These are phyloP conservation scores for Nicotiana rustica DNA, from an alignment of 305 asterid species.

Conservation along the genomic window DNA sequence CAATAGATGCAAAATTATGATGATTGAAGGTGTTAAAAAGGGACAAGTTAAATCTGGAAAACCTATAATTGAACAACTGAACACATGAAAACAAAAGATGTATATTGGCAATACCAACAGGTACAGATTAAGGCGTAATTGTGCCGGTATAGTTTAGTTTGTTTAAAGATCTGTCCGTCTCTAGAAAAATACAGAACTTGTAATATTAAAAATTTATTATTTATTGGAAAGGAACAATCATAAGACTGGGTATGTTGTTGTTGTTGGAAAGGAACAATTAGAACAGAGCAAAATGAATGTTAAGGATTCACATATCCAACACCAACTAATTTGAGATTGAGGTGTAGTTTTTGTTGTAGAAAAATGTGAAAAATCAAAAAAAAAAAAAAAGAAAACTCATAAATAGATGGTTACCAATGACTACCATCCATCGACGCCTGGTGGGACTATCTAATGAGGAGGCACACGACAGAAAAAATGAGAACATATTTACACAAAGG, in stretches of 20 bases:
- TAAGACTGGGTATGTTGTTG: too few relatives aligned
- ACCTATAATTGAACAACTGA: neutral
- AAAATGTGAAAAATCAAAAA: neutral
- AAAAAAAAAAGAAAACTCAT: neutral
- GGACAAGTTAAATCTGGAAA: neutral
- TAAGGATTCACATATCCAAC: constrained; percentile 1
- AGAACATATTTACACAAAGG: neutral
- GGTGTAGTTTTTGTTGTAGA: neutral
- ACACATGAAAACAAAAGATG: neutral
- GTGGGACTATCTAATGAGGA: neutral
- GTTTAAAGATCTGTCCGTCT: neutral
- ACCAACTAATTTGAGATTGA: neutral
- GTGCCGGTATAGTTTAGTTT: neutral
- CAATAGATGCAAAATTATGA: neutral
- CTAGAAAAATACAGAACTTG: neutral
- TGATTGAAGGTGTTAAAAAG: neutral
- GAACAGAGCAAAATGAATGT: neutral
- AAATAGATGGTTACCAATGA: neutral
- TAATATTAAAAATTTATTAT: neutral
- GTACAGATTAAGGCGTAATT: neutral
- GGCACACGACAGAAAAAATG: neutral
- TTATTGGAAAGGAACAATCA: neutral
- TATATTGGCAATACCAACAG: neutral
- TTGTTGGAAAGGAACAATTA: neutral
- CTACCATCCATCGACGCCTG: neutral